Base-by-base conservation (phyloP, 2,329 filamentous ascomycete genomes). In the Colletotrichum sp. region DNA sequence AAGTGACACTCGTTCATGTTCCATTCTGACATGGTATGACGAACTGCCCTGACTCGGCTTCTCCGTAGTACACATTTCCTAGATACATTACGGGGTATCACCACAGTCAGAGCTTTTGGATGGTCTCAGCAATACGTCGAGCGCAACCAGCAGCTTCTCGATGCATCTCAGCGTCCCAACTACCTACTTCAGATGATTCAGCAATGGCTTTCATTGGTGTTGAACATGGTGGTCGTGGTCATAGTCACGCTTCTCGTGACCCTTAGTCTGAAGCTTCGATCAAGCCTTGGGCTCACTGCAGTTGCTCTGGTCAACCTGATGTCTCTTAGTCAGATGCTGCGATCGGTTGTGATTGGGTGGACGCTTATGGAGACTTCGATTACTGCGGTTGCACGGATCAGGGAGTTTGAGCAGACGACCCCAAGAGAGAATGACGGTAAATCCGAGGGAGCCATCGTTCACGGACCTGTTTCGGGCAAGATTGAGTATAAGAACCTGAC, bases 121-220 rank as follows among this genome's bases (percentile, higher is more conserved):
- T 92, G 90, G 90, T 83, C 87, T 52, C 78, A 82, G 4, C 79
- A 83, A 2, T 84, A 87, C 71, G 82, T 88, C 13, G 78, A 84
- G 2, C 83, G 84, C 62, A 92, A 90, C 75, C 82, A 86, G 30
- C 71, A 78, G 3, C 84, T 92, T 0, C 82, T 93, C 2, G 87
- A 92, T 78, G 83, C 81, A 3, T 92, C 90, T 0, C 91, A 93
- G 76, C 82, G 87, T 9, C 91, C 92, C 1, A 89, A 88, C 3
- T 93, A 93, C 78, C 85, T 92, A 0, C 84, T 93, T 2, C 87
- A 86, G 63, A 88, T 89, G 79, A 87, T 92, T 34, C 91, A 93
- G 79, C 86, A 88, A 64, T 93, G 91, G 91, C 85, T 93, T 1
- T 85, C 80, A 0, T 83, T 92, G 1, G 86, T 88, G 0, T 82